A percentile compares a stretch with the other conserved stretches of the same genome.
Conservation (phyloP, 2,329 filamentous ascomycete species). For the Camptophora hylomeconis region DNA sequence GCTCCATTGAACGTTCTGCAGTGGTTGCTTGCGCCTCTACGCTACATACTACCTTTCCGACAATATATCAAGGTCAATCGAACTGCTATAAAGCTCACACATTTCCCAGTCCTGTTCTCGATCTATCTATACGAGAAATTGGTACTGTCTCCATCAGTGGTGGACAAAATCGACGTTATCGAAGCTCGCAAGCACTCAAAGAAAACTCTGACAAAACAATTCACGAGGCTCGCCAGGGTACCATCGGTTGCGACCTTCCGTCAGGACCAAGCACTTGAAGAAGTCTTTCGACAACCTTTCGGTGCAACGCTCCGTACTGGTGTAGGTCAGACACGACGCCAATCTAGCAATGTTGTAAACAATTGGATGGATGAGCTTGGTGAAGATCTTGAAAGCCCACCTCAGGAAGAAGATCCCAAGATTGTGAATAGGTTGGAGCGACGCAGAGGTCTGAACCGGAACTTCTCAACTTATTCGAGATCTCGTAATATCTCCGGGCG, state of each 20-base stretch:
- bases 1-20: slow-evolving; percentile 84
- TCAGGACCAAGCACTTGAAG: slow-evolving; percentile 79
- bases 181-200: slow-evolving; percentile 49
- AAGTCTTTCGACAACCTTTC: slow-evolving; percentile 70
- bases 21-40: slow-evolving; percentile 73
- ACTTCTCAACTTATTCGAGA: slow-evolving; percentile 14
- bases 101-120: slow-evolving; percentile 72
- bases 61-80: slow-evolving; percentile 77
- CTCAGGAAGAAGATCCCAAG: slow-evolving; percentile 47
- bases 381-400: slow-evolving; percentile 40
- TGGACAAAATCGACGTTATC: slow-evolving; percentile 76
- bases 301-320: slow-evolving; percentile 49
- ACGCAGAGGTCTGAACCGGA: slow-evolving; percentile 37
- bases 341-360: slow-evolving; percentile 69
- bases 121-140: slow-evolving; percentile 82
- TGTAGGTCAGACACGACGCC: slow-evolving; percentile 51
- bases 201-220: slow-evolving; percentile 41
- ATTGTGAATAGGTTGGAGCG: slow-evolving; percentile 46
- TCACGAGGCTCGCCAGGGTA: slow-evolving; percentile 56
- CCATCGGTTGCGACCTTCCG: slow-evolving; percentile 80
- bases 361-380: slow-evolving; percentile 74
- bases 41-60: slow-evolving; percentile 66
- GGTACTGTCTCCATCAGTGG: slow-evolving; percentile 60
- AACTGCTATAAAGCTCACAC: slow-evolving; percentile 80
- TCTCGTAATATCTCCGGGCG: slow-evolving; percentile 36